Conservation (phyloP, 2,329 filamentous ascomycete genomes). For the Epichloe hybrida region DNA sequence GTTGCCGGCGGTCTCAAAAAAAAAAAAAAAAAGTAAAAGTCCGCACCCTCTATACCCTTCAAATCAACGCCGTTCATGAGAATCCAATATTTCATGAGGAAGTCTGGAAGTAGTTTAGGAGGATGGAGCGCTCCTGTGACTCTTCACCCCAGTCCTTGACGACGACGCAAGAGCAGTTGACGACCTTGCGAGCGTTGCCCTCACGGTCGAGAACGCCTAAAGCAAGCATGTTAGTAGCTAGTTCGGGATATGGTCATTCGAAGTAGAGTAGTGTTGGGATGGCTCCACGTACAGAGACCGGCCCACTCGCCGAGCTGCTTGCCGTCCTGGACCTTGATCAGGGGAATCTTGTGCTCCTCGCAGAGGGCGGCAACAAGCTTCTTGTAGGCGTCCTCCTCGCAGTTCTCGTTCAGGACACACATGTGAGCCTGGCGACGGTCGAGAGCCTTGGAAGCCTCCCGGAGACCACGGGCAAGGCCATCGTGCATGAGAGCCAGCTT, state of each 20-base stretch:
- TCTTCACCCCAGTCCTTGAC: conserved; percentile 99
- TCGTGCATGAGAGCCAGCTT: conserved; percentile 99
- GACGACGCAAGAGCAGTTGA: conserved; percentile 99
- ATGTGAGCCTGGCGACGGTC: conserved; percentile 98
- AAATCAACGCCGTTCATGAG: conserved; percentile 19
- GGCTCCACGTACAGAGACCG: conserved; percentile 74
- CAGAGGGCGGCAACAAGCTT: conserved; percentile 98
- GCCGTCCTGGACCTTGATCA: conserved; percentile 99
- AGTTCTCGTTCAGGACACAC: conserved; percentile 99
- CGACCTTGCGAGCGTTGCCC: conserved; percentile 98
- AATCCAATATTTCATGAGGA: conserved; percentile 39
- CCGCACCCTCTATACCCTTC: conserved; percentile 27
- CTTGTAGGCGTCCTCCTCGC: conserved; percentile 99
- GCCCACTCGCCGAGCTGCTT: conserved; percentile 99
- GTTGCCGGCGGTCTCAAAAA: conserved; percentile 20
- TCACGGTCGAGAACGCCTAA: conserved; percentile 95
- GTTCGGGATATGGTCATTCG: too few species aligned
- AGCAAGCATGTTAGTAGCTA: conserved; percentile 16
- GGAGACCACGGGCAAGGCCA: conserved; percentile 93
- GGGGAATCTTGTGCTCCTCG: conserved; percentile 99
- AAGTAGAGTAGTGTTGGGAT: too few species aligned
- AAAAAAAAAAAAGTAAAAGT: conserved; percentile 9
- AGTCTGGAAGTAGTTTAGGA: conserved; percentile 99
- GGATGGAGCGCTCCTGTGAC: conserved; percentile 94
- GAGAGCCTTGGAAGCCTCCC: conserved; percentile 96